phyloP scores from a whole-genome alignment of 352 stramenopile species.

The Phytophthora colocasiae region DNA sequence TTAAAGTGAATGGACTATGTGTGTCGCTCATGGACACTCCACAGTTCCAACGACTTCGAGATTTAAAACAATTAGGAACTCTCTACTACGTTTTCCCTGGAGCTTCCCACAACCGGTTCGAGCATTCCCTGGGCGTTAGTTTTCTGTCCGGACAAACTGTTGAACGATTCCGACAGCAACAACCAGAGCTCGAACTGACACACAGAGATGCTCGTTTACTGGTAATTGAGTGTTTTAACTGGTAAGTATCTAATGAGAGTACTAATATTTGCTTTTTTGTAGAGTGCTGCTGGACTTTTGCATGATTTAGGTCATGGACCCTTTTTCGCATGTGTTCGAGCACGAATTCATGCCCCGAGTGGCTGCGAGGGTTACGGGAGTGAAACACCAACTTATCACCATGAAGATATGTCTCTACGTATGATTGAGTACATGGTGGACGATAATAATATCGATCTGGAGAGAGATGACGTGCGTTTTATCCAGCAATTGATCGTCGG shows the following conservation, averaged over 20 bases:
- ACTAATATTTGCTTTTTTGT: neutral
- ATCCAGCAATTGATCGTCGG: constrained; percentile 85
- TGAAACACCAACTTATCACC: constrained; percentile 52
- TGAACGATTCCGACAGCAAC: constrained; percentile 79
- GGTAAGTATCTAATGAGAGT: no score
- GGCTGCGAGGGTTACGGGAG: constrained; percentile 34
- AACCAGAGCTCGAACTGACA: constrained; percentile 92
- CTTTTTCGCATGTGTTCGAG: constrained; percentile 97
- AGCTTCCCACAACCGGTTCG: constrained; percentile 95
- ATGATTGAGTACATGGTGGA: constrained; percentile 87
- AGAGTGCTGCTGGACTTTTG: constrained; percentile 81
- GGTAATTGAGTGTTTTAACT: constrained; percentile 29
- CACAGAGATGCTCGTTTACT: constrained; percentile 79
- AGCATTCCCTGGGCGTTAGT: constrained; percentile 96
- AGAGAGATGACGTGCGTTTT: constrained; percentile 72
- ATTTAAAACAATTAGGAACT: constrained; percentile 95
- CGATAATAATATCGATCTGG: constrained; percentile 82
- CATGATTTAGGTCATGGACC: constrained; percentile 95
- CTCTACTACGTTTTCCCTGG: constrained; percentile 89
- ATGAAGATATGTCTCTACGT: constrained; percentile 85
- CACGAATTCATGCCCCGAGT: constrained; percentile 87
- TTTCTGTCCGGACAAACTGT: constrained; percentile 93
- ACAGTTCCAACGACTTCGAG: constrained; percentile 95
- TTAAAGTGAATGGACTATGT: constrained; percentile 78
- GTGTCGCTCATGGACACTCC: constrained; percentile 92